Percentiles rank a stretch among this genome's conserved stretches.
Conservation (phyloP, 164 flowering plant species). For the Saururus chinensis region DNA sequence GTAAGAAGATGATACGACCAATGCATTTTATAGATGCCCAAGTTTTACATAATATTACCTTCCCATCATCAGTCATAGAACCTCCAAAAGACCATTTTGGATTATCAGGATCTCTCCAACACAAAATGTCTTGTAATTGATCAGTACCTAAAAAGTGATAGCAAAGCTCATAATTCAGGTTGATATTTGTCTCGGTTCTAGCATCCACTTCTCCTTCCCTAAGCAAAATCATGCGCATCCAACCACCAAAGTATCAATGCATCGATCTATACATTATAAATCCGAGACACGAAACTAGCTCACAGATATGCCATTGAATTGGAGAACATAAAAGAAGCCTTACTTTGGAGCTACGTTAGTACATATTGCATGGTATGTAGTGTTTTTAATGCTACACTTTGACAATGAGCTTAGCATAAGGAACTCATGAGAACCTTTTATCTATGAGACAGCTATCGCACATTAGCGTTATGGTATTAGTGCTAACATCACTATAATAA, state of each 20-base stretch:
- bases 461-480: too few relatives aligned
- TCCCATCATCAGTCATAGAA: constrained; percentile 79
- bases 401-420: too few relatives aligned
- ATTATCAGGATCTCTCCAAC: constrained; percentile 82
- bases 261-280: too few relatives aligned
- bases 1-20: neutral
- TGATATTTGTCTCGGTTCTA: constrained; percentile 86
- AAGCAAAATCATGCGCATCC: neutral
- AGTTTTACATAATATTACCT: constrained; percentile 32
- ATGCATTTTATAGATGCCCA: too few relatives aligned
- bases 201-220: constrained; percentile 81
- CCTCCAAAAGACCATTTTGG: constrained; percentile 50
- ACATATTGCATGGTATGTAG: too few relatives aligned
- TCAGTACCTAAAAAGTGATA: constrained; percentile 87
- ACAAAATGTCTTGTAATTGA: constrained; percentile 83
- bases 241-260: too few relatives aligned
- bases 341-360: constrained; percentile 83
- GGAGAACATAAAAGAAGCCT: neutral
- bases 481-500: too few relatives aligned
- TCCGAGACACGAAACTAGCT: too few relatives aligned
- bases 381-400: too few relatives aligned
- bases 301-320: neutral
- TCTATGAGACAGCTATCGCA: too few relatives aligned
- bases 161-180: constrained; percentile 67
- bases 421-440: too few relatives aligned